Percentiles rank a stretch among this genome's conserved stretches.
Conservation (phyloP, 108 stramenopile genomes). For the Phaeodactylum tricornutum region DNA sequence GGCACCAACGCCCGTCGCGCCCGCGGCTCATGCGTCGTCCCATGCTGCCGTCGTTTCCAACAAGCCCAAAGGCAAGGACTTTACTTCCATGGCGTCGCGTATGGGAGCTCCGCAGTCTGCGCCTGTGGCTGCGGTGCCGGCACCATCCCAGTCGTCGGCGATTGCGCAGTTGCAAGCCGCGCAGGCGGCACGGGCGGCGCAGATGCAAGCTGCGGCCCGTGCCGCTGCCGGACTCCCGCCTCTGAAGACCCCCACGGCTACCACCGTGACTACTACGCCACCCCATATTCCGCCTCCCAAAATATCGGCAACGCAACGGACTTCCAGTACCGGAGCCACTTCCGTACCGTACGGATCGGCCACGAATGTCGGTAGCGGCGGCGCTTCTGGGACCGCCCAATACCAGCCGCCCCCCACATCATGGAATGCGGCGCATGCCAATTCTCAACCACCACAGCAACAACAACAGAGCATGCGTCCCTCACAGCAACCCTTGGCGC, state of each 20-base stretch:
- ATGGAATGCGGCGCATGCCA: not conserved
- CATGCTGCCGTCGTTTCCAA: not conserved
- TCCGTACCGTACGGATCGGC: not conserved
- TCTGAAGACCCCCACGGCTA: conserved; percentile 28
- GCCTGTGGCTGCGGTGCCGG: too few species aligned
- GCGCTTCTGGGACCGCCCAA: not conserved
- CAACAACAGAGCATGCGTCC: conserved; percentile 15
- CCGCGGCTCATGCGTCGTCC: conserved; percentile 4
- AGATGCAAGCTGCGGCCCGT: conserved; percentile 39
- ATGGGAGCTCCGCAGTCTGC: too few species aligned
- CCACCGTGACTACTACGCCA: conserved; percentile 19
- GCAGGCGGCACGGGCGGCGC: conserved; percentile 6
- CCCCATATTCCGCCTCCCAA: conserved; percentile 20
- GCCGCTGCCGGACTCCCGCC: conserved; percentile 41
- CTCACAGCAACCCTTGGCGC: conserved; percentile 15
- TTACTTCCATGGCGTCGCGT: conserved; percentile 43
- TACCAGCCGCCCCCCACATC: not conserved
- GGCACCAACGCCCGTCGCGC: conserved; percentile 9
- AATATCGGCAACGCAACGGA: not conserved
- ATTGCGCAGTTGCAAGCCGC: too few species aligned
- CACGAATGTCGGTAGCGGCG: not conserved
- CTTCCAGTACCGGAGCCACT: not conserved
- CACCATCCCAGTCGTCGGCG: too few species aligned
- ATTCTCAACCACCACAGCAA: conserved; percentile 11
- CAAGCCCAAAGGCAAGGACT: conserved; percentile 76